Evolutionary conservation across 2,329 filamentous ascomycete species (phyloP).

Genomic region (Colletotrichum sidae): DNA sequence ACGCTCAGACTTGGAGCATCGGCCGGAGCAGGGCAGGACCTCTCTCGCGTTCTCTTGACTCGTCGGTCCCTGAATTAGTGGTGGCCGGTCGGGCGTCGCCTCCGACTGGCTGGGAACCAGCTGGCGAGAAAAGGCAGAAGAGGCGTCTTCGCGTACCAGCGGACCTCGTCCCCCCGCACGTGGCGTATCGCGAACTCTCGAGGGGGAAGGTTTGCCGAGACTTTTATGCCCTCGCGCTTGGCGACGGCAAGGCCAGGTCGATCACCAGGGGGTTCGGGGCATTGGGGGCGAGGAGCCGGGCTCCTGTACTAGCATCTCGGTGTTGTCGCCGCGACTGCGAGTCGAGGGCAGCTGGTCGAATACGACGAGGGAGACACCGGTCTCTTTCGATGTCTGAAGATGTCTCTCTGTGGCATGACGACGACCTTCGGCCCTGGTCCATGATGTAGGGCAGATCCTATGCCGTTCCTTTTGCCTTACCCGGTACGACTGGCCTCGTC

Average conservation of each 20-base stretch:
- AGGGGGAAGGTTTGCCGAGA: conserved; percentile 35
- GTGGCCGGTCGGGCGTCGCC: conserved; percentile 27
- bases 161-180: conserved; percentile 27
- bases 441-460: conserved; percentile 19
- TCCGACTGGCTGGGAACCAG: conserved; percentile 28
- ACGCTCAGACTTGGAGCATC: conserved; percentile 36
- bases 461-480: neutral
- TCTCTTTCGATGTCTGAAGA: conserved; percentile 16
- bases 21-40: conserved; percentile 29
- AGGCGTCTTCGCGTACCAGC: conserved; percentile 13
- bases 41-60: conserved; percentile 29
- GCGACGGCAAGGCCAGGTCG: conserved; percentile 33
- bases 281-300: conserved; percentile 18
- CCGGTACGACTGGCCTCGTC: conserved; percentile 6
- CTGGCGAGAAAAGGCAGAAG: neutral
- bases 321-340: conserved; percentile 18
- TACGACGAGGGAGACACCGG: conserved; percentile 8
- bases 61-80: conserved; percentile 30
- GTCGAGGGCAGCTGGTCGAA: conserved; percentile 15
- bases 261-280: conserved; percentile 12
- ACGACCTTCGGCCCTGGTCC: conserved; percentile 22
- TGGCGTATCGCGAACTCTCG: conserved; percentile 31
- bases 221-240: conserved; percentile 35
- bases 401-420: conserved; percentile 22
- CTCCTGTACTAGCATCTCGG: conserved; percentile 4